Conservation (phyloP, 306 rosid genomes). For the Cucumis melo region DNA sequence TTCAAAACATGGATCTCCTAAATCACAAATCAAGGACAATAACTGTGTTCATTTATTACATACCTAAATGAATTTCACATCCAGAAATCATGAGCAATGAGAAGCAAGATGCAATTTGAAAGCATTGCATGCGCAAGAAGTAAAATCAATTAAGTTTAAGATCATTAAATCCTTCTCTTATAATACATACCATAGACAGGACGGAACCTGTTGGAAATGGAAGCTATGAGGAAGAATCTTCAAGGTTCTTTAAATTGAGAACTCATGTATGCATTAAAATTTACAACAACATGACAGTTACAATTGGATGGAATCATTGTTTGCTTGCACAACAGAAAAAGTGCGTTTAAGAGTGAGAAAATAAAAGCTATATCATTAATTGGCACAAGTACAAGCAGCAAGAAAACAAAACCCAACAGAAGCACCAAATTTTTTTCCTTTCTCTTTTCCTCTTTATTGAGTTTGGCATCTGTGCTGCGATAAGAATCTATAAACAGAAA, state of each 20-base stretch:
- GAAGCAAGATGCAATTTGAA: not conserved
- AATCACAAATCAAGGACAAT: not conserved
- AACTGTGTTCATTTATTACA: not conserved
- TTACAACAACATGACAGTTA: not conserved
- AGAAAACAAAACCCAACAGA: not conserved
- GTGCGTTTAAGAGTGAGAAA: not conserved
- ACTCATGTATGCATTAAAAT: not conserved
- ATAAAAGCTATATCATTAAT: not conserved
- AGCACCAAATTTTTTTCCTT: not conserved
- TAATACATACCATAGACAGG: not conserved
- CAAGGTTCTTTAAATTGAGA: not conserved
- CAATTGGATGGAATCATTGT: not conserved
- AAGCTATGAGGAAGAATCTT: not conserved
- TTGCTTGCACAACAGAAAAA: not conserved
- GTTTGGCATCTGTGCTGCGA: not conserved
- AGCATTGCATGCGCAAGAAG: not conserved
- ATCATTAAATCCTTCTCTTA: not conserved
- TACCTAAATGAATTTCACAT: not conserved
- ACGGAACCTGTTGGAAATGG: not conserved
- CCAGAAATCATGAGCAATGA: not conserved
- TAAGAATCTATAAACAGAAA: not conserved
- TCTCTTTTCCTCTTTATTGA: not conserved
- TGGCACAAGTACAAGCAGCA: not conserved
- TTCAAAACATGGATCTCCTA: not conserved
- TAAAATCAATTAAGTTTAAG: not conserved